Base-by-base conservation (phyloP, 352 stramenopile species). In the Globisporangium sylvaticum region DNA sequence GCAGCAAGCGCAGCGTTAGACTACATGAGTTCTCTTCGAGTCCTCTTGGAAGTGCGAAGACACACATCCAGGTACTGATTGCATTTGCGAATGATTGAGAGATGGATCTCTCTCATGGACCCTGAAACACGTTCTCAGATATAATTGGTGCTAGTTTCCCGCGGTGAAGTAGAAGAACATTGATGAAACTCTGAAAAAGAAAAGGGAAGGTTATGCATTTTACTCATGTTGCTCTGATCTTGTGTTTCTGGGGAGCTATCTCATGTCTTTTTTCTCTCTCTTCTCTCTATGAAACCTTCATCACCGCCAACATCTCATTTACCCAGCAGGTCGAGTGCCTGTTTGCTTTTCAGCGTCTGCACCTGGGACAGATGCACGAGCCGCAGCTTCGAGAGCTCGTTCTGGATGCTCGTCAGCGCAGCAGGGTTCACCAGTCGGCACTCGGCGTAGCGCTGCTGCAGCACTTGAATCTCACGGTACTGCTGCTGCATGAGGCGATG, bases 401-500 rank as follows among this genome's bases (percentile, higher is more conserved):
- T 92, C 61, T 92, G 87, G 54, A 95, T 92, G 9, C 83, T 83
- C 20, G 85, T 78, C 29, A 95, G 69, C n/a, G 87, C 85, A 1
- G 81, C 76, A 1, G 87, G 85, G 62, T 95, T 89, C 44, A 83
- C 74, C 7, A 92, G 62, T 1, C 87, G 75, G 55, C 83, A 90
- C 57, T 95, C 87, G 20, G 85, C 87, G 71, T 95, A 92, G 32
- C 89, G 83, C 60, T 95, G 87, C 74, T 95, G 87, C 27, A 95
- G 66, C 8, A 91, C 82, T 48, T 95, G 87, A 56, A 95, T 95
- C 70, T 95, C 87, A 34, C 85, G 83, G 62, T 92, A 95, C 72
- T 95, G 87, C 57, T 95, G 83, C 66, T 95, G 87, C 85, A 95
- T 95, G 39, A 95, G 74, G 0, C 87, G 85, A 67, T 95, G 87